Evolutionary conservation across 768 basidiomycete genomes (phyloP), one percentile per base, ranked within the genome.

Genomic region (Podaxis sp.): DNA sequence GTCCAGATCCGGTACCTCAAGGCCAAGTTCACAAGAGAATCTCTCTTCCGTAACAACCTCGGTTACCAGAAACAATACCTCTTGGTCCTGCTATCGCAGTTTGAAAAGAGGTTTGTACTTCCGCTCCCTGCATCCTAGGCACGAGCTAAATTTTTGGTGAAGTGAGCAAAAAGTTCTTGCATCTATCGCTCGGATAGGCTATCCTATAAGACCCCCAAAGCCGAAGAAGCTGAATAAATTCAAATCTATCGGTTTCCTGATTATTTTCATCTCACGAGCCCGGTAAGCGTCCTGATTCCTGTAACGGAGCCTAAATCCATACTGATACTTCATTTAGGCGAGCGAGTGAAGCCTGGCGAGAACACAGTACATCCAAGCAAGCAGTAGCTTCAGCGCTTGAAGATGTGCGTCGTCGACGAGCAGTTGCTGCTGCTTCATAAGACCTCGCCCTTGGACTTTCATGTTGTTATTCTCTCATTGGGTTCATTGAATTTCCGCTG

Each of bases 1-100:
- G 85, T 93, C 7, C 94, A 97, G 73, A 94, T 97, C 63, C 84
- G 82, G 46, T 98, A 97, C 75, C 81, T 99, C 67, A 96, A 99
- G 73, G 90, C 91, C 59, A 94, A 93, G 71, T 96, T 89, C 74
- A 90, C 86, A 2, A 84, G 96, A 26, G 97, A 99, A 76, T 84
- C 88, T 10, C 80, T 82, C 0, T 85, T 97, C 79, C 84, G 96
- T 37, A 80, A 79, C 63, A 88, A 87, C 67, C 80, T 98, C 50
- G 79, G 82, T 15, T 87, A 94, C 69, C 97, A 99, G 78, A 99
- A 99, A 72, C 78, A 83, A 52, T 98, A 98, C 72, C 80, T 99
- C 11, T 77, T 95, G 8, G 75, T 87, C 2, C 78, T 96, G n/a
- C 75, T 97, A 26, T 72, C 83, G 22, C 81, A 83, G 62, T 86